Base-by-base conservation (phyloP, 768 basidiomycete genomes). In the Mycena haematopus region DNA sequence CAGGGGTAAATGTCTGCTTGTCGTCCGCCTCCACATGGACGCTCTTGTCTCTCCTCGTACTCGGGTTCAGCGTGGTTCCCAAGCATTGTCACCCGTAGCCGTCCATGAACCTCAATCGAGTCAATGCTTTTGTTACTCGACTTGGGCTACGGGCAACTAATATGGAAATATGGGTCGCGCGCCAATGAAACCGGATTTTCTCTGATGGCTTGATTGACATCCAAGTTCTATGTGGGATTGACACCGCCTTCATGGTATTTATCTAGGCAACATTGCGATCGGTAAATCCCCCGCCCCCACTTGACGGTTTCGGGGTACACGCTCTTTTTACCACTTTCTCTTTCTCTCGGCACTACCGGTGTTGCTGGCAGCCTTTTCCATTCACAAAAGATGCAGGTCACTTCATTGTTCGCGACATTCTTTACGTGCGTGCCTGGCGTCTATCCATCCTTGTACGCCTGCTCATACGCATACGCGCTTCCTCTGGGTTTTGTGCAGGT, bases 281-380 rank as follows among this genome's bases (percentile, higher is more conserved):
- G 45, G 17, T 17, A 21, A 42, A 27, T 36, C 40, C 40, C 42
- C 58, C 50, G 10, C 50, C 50, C 52, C 56, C 52, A 29, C 62
- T 63, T 35, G 62, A 53, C 62, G 62, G 40, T 55, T 27, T n/a
- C 45, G 45, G 52, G 58, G 58, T 45, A 22, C 47, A 56, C 63
- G 15, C 58, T 65, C 58, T 60, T 65, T 63, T 52, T 51, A 10
- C 31, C 22, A 49, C 29, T 42, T 54, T 56, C 49, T 60, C 53
- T 58, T 49, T 42, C 24, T 49, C 56, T 58, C 62, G 54, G 62
- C 62, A n/a, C 50, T 53, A 58, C 65, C 62, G 65, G 61, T 29
- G 65, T 67, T 67, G 65, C 65, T 67, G 65, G 65, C 65, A 67
- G 65, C 62, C 46, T 47, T 56, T 63, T 55, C 44, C 19, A 27